Conservation (phyloP, 441 rosid genomes). For the Adansonia gregorii region DNA sequence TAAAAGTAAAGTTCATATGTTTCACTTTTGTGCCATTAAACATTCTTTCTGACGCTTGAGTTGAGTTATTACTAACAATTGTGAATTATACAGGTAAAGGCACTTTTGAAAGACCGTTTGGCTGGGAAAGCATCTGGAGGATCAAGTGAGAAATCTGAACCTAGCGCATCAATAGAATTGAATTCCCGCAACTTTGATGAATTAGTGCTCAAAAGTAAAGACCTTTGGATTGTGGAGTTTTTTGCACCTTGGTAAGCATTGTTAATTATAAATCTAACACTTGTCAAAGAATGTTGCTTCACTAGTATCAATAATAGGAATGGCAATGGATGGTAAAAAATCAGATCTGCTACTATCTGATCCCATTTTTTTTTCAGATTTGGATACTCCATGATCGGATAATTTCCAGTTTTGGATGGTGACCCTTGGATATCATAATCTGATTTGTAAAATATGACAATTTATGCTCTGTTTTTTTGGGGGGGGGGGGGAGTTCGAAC, state of each 20-base stretch:
- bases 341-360: neutral
- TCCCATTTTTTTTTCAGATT: neutral
- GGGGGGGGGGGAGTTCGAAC: no score
- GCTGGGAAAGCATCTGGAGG: slow-evolving; percentile 79
- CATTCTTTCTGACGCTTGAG: slow-evolving; percentile 2
- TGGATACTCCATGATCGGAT: neutral
- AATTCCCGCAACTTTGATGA: slow-evolving; percentile 88
- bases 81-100: slow-evolving; percentile 59
- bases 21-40: neutral
- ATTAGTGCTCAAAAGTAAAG: slow-evolving; percentile 89
- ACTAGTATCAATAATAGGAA: neutral
- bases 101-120: slow-evolving; percentile 85
- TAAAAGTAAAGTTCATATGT: neutral
- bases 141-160: slow-evolving; percentile 80
- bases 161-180: slow-evolving; percentile 76
- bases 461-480: no score
- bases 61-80: neutral
- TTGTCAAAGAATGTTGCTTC: neutral
- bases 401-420: neutral
- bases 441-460: no score
- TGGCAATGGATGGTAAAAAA: neutral
- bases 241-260: slow-evolving; percentile 93
- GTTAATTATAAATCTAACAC: slow-evolving; percentile 5
- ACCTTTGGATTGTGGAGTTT: slow-evolving; percentile 96
- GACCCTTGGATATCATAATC: no score